A percentile compares a stretch with the other conserved stretches of the same genome.
Evolutionary conservation across 495 filamentous ascomycete genomes (phyloP).

Genomic region (Halenospora varia): DNA sequence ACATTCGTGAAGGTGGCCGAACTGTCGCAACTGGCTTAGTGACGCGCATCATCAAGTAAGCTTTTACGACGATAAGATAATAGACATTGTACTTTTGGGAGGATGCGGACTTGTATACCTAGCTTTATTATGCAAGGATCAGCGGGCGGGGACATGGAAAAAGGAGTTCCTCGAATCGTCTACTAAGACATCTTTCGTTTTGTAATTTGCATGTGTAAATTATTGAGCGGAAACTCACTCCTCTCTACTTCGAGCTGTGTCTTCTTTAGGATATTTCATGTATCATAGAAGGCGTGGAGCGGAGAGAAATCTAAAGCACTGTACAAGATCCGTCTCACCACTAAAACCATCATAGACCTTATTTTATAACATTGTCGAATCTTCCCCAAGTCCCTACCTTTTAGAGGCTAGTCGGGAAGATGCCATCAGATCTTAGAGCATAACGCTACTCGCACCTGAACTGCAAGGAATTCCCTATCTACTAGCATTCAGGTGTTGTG

Average conservation of each 20-base stretch:
- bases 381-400: conserved; percentile 25
- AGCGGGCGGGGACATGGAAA: not conserved
- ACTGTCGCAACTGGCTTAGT: conserved; percentile 91
- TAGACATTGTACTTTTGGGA: conserved; percentile 4
- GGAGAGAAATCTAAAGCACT: conserved; percentile 12
- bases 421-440: not conserved
- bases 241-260: conserved; percentile 21
- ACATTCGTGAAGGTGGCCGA: conserved; percentile 91
- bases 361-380: conserved; percentile 47
- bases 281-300: conserved; percentile 18
- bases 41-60: conserved; percentile 74
- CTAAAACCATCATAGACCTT: too few species aligned
- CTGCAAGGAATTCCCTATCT: too few species aligned
- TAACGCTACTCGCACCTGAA: too few species aligned
- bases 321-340: not conserved
- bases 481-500: too few species aligned
- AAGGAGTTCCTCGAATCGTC: conserved; percentile 22
- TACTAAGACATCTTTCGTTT: conserved; percentile 2
- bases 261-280: conserved; percentile 12
- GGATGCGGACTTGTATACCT: conserved; percentile 17
- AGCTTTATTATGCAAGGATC: conserved; percentile 10
- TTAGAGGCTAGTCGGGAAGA: not conserved
- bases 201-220: conserved; percentile 26
- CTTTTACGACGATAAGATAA: not conserved
- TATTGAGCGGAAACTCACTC: conserved; percentile 15